phyloP scores from a whole-genome alignment of 306 rosid genomes.

The Rosa chinensis region DNA sequence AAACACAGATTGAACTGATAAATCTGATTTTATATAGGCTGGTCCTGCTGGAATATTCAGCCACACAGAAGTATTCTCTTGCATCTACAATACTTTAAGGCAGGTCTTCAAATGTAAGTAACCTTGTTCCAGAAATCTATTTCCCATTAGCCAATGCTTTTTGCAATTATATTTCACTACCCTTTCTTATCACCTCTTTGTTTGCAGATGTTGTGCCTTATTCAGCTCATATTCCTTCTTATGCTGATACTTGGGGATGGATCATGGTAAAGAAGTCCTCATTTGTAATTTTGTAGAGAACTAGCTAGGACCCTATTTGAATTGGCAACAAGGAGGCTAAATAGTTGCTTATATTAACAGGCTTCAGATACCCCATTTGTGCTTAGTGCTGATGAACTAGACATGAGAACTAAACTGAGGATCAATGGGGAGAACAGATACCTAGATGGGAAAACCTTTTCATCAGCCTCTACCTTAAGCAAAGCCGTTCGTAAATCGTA shows the following conservation, averaged over 20 bases:
- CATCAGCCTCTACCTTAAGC: slow-evolving; percentile 87
- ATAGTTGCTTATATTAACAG: slow-evolving; percentile 29
- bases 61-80: slow-evolving; percentile 91
- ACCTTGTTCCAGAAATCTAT: neutral
- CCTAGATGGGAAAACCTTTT: slow-evolving; percentile 85
- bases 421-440: slow-evolving; percentile 78
- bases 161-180: neutral
- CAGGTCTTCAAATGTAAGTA: slow-evolving; percentile 91
- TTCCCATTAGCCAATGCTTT: neutral
- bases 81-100: slow-evolving; percentile 83
- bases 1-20: neutral
- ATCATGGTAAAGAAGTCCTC: slow-evolving; percentile 60
- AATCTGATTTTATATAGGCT: slow-evolving; percentile 44
- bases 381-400: slow-evolving; percentile 72
- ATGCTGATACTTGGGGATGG: slow-evolving; percentile 99
- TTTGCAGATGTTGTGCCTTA: slow-evolving; percentile 92
- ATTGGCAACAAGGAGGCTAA: neutral
- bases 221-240: slow-evolving; percentile 93
- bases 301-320: neutral
- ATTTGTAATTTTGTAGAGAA: neutral
- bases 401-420: slow-evolving; percentile 67
- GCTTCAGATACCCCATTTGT: slow-evolving; percentile 78
- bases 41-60: slow-evolving; percentile 99
- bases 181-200: neutral
- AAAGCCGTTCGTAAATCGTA: slow-evolving; percentile 88